Evolutionary conservation across 2,329 filamentous ascomycete genomes (phyloP).

Genomic region (Escovopsis weberi): DNA sequence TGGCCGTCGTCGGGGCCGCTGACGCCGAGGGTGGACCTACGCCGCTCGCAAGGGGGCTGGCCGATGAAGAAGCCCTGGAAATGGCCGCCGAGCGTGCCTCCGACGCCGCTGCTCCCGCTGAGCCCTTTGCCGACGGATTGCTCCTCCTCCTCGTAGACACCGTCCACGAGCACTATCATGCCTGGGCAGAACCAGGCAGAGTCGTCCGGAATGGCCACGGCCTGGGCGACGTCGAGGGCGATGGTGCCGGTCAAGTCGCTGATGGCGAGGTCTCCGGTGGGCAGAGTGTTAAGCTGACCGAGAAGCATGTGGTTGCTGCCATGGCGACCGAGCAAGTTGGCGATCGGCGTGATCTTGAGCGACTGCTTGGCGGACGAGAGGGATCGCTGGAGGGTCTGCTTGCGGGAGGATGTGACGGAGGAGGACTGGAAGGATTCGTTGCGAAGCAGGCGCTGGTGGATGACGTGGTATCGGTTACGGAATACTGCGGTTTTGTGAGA

Average conservation of each 20-base stretch:
- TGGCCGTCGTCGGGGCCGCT: slow-evolving; percentile 42
- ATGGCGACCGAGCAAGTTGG: slow-evolving; percentile 60
- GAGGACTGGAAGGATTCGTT: slow-evolving; percentile 89
- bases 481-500: slow-evolving; percentile 76
- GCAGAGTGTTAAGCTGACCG: slow-evolving; percentile 66
- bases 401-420: slow-evolving; percentile 47
- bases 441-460: slow-evolving; percentile 80
- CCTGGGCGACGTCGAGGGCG: slow-evolving; percentile 65
- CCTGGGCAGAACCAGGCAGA: slow-evolving; percentile 88
- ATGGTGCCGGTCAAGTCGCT: slow-evolving; percentile 85
- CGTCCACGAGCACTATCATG: slow-evolving; percentile 91
- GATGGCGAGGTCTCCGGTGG: slow-evolving; percentile 68
- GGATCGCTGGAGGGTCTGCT: slow-evolving; percentile 40
- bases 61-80: slow-evolving; percentile 86
- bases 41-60: slow-evolving; percentile 79
- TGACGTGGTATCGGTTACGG: slow-evolving; percentile 78
- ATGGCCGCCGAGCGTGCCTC: slow-evolving; percentile 79
- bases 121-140: slow-evolving; percentile 53
- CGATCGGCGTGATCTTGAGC: slow-evolving; percentile 81
- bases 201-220: slow-evolving; percentile 67
- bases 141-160: slow-evolving; percentile 91
- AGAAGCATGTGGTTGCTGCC: slow-evolving; percentile 76
- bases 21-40: slow-evolving; percentile 64
- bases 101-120: slow-evolving; percentile 66
- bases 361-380: slow-evolving; percentile 46